phyloP scores from a whole-genome alignment of 176 grass and related monocot genomes.

The Puya raimondii region DNA sequence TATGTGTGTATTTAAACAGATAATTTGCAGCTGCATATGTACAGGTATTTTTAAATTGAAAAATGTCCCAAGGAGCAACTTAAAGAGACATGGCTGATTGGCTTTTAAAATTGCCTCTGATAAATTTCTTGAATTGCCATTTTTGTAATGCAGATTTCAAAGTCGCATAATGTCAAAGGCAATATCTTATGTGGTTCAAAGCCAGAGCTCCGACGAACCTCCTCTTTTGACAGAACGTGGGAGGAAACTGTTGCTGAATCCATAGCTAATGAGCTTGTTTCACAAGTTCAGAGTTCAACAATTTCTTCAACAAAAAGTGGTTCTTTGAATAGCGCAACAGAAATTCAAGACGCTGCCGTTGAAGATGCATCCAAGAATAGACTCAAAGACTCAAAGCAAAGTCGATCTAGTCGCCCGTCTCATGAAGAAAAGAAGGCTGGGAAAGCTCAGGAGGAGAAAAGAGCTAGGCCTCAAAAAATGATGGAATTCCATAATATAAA shows the following conservation, averaged over 20 bases:
- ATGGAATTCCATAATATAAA: constrained; percentile 84
- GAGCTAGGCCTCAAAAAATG: constrained; percentile 67
- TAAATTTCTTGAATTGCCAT: constrained; percentile 1
- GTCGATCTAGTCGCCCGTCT: constrained; percentile 31
- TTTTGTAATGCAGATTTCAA: constrained; percentile 26
- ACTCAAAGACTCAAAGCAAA: constrained; percentile 45
- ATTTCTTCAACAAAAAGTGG: constrained; percentile 25
- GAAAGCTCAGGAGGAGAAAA: constrained; percentile 67
- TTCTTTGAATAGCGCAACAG: constrained; percentile 14
- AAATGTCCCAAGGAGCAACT: too few species aligned
- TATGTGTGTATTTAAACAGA: too few species aligned
- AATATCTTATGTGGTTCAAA: constrained; percentile 32
- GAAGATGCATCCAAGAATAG: constrained; percentile 25
- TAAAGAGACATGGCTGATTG: too few species aligned
- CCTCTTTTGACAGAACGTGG: constrained; percentile 84
- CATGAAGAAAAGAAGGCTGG: constrained; percentile 71
- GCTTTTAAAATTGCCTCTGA: not conserved
- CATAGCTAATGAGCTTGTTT: constrained; percentile 81
- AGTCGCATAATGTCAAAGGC: constrained; percentile 23
- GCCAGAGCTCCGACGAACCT: constrained; percentile 69
- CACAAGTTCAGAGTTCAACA: constrained; percentile 51
- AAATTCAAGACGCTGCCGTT: constrained; percentile 32
- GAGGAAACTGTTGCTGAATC: constrained; percentile 95
- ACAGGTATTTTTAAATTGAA: too few species aligned
- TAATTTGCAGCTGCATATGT: too few species aligned